Conservation (phyloP, 2,329 filamentous ascomycete species). For the Fusarium napiforme region DNA sequence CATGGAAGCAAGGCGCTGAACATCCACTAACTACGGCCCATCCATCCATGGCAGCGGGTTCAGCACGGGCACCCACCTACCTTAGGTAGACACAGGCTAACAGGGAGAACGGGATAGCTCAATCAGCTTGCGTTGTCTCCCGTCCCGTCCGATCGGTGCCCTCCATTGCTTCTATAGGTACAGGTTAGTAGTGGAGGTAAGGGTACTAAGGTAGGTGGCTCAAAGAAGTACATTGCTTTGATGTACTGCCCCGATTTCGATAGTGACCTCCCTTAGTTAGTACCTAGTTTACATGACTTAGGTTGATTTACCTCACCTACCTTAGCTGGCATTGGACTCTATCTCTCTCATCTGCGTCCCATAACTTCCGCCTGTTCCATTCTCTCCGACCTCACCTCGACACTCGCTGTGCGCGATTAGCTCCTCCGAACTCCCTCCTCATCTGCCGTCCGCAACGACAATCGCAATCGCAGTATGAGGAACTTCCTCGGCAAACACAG, state of each 20-base stretch:
- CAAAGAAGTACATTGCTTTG: background rate
- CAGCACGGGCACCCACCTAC: background rate
- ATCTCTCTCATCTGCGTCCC: constrained; percentile 28
- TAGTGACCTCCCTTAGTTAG: background rate
- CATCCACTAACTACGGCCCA: constrained; percentile 22
- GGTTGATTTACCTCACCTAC: constrained; percentile 5
- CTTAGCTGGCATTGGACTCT: background rate
- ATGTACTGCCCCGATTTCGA: constrained; percentile 29
- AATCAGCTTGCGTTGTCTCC: constrained; percentile 5
- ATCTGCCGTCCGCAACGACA: constrained; percentile 26
- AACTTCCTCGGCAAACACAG: constrained; percentile 65
- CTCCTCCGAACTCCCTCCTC: background rate
- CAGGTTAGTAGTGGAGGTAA: too few relatives aligned
- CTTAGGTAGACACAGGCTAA: background rate
- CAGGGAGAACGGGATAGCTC: background rate
- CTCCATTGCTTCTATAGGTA: background rate
- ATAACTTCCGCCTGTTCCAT: constrained; percentile 13
- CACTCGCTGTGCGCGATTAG: constrained; percentile 20
- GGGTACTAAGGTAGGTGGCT: background rate
- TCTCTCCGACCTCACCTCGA: constrained; percentile 18
- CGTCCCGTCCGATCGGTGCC: constrained; percentile 20
- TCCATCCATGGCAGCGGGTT: constrained; percentile 9
- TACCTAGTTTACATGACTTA: background rate
- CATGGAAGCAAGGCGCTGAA: constrained; percentile 5
- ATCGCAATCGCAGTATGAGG: constrained; percentile 56